These are phyloP conservation scores for Clavariopsis aquatica DNA, from an alignment of 495 filamentous ascomycete genomes.

Conservation along the genomic window DNA sequence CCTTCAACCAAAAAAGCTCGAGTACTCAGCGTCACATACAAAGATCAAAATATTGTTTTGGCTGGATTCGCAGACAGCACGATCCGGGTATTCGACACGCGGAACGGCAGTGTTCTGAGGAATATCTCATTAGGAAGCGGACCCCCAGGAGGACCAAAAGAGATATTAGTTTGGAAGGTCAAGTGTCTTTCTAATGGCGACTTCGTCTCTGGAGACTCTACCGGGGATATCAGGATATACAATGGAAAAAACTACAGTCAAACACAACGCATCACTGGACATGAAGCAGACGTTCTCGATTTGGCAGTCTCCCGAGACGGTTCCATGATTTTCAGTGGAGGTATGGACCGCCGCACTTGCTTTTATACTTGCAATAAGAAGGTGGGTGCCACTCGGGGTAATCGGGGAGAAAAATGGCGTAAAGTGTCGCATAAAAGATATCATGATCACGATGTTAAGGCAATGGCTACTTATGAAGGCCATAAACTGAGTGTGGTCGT, in stretches of 20 bases:
- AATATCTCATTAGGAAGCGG: conserved; percentile 85
- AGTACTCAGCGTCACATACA: conserved; percentile 85
- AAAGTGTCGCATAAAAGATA: conserved; percentile 79
- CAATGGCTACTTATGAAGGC: conserved; percentile 87
- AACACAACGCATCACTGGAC: conserved; percentile 77
- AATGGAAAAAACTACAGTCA: conserved; percentile 88
- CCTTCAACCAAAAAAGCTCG: conserved; percentile 78
- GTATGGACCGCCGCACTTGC: conserved; percentile 79
- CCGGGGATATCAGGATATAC: conserved; percentile 89
- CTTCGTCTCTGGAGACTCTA: conserved; percentile 92
- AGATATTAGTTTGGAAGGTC: conserved; percentile 88
- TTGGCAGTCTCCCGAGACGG: conserved; percentile 78
- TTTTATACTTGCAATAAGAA: conserved; percentile 63
- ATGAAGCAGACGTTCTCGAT: conserved; percentile 87
- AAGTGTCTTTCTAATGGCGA: conserved; percentile 83
- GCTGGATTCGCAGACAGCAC: conserved; percentile 91
- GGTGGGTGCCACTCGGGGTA: conserved; percentile 56
- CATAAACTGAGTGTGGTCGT: conserved; percentile 80
- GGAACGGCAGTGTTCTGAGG: conserved; percentile 69
- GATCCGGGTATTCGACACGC: conserved; percentile 85
- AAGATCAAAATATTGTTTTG: conserved; percentile 76
- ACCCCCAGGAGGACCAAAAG: conserved; percentile 71
- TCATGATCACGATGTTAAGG: conserved; percentile 91
- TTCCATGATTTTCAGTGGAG: conserved; percentile 81
- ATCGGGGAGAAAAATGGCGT: conserved; percentile 69